Base-by-base conservation (phyloP, 2,329 filamentous ascomycete species). In the Colletotrichum higginsianum region DNA sequence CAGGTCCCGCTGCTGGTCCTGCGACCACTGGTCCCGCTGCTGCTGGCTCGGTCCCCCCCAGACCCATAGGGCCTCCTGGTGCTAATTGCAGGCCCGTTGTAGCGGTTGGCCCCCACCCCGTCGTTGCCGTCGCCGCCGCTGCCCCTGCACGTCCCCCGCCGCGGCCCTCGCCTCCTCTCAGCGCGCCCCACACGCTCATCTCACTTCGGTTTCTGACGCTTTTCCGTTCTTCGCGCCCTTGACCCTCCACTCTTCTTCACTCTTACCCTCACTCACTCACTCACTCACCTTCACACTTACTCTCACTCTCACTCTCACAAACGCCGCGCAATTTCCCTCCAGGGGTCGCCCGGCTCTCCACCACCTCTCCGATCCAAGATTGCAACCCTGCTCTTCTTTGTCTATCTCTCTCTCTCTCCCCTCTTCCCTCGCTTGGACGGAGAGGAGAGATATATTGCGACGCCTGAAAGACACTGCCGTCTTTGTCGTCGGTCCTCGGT, bases 21-120 rank as follows among this genome's bases (percentile, higher is more conserved):
- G 16, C 9, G 4, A 26, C 26, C 26, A 26, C 26, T 26, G 26
- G 46, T n/a, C 46, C 4, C 47, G n/a, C 6, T 49, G 50, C 26
- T 26, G 50, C 15, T 38, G 42, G 26, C 44, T 26, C 63, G 18
- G 42, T 38, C 40, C 68, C 68, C 57, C 26, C 26, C 26, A 15
- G 68, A 52, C 58, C 64, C 64, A 57, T 52, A 44, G n/a, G 16
- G 47, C 57, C 58, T 47, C 67, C 61, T 66, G 46, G 52, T 47
- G 40, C 58, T 68, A 71, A 71, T 71, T 71, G 68, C 68, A 62
- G 50, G 50, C 52, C 68, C 52, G 46, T 63, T 50, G 52, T 63
- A 63, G 49, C 46, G 46, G 57, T 21, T 46, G 26, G 52, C 64
- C 65, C 68, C 56, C 35, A 56, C 64, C 49, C 63, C 50, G 67